Conservation (phyloP, 2,329 filamentous ascomycete genomes). For the Ascomycota sp. region DNA sequence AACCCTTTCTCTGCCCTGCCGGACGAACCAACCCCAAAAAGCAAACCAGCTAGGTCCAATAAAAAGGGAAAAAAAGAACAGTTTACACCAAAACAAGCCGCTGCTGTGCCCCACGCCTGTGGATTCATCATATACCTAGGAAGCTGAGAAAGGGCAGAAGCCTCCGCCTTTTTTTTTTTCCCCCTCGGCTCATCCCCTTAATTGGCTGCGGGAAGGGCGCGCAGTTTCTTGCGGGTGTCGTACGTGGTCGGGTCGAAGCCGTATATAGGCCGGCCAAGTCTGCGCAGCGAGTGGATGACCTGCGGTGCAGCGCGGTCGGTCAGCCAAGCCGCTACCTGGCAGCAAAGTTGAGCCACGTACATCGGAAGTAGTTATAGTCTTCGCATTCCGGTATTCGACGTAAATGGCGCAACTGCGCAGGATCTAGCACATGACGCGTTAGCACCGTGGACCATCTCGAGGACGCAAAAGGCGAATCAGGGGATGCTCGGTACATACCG, state of each 20-base stretch:
- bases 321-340: constrained; percentile 1
- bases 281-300: constrained; percentile 29
- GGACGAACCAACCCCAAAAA: too few relatives aligned
- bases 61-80: too few relatives aligned
- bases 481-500: constrained; percentile 15
- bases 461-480: background rate
- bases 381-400: constrained; percentile 29
- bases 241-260: constrained; percentile 28
- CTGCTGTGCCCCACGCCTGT: too few relatives aligned
- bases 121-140: too few relatives aligned
- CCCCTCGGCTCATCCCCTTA: too few relatives aligned
- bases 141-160: too few relatives aligned
- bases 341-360: constrained; percentile 18
- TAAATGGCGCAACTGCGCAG: constrained; percentile 25
- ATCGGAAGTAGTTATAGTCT: constrained; percentile 40
- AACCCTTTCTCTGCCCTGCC: too few relatives aligned
- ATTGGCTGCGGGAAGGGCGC: background rate
- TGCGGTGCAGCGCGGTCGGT: constrained; percentile 8
- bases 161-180: too few relatives aligned
- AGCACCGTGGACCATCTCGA: background rate
- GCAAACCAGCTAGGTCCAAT: too few relatives aligned
- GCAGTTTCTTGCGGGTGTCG: constrained; percentile 2
- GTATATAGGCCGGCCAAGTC: constrained; percentile 30
- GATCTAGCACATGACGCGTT: constrained; percentile 19
- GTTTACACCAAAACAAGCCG: too few relatives aligned